These are phyloP conservation scores for Cucurbita moschata DNA, from an alignment of 306 rosid genomes.

Conservation along the genomic window DNA sequence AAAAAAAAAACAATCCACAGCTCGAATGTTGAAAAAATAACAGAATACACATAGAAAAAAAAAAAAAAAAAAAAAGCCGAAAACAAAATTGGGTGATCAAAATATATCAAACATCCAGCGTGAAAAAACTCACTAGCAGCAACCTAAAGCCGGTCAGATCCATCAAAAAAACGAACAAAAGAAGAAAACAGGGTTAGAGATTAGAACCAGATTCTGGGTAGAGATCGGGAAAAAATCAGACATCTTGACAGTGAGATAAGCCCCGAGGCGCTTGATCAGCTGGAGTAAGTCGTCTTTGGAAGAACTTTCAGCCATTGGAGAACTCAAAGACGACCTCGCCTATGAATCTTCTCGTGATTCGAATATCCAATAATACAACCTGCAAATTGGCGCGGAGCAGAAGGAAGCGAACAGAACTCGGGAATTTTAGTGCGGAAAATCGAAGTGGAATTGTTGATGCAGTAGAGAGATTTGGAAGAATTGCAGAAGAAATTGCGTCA, in stretches of 20 bases:
- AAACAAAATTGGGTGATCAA: background rate
- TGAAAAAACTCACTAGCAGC: background rate
- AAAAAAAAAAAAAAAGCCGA: no score
- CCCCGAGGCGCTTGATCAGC: conserved; percentile 64
- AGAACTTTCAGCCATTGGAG: conserved; percentile 44
- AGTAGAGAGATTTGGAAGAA: background rate
- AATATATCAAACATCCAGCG: background rate
- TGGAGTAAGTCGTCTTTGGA: conserved; percentile 59
- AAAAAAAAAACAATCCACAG: background rate
- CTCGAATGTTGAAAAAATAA: background rate
- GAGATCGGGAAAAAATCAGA: conserved; percentile 53
- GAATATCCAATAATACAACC: background rate
- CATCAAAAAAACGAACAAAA: background rate
- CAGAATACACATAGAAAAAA: background rate
- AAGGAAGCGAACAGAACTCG: background rate
- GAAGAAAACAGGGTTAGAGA: background rate
- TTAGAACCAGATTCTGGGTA: conserved; percentile 40
- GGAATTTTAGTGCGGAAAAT: background rate
- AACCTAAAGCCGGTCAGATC: background rate
- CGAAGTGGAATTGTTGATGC: background rate
- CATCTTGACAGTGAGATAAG: conserved; percentile 66
- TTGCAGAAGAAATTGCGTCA: no score
- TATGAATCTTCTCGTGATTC: background rate
- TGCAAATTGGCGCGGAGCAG: background rate
- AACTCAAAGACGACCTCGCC: background rate